A percentile compares a stretch with the other conserved stretches of the same genome.
Evolutionary conservation across 352 stramenopile genomes (phyloP).

Genomic region (Phytopythium aichiense): DNA sequence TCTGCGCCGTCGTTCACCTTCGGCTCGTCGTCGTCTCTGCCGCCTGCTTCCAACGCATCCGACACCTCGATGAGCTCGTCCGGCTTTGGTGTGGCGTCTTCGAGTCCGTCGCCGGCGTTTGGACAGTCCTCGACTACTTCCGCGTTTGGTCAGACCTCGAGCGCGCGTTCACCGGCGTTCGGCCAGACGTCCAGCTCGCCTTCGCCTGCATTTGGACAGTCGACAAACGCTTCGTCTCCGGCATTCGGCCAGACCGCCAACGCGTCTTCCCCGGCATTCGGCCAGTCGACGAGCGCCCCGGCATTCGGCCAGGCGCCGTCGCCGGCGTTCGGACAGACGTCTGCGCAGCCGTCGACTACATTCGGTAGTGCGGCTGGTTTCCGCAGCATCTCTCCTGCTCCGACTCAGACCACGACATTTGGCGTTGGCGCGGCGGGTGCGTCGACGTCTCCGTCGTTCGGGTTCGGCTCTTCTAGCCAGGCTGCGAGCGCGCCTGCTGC

Average conservation of each 20-base stretch:
- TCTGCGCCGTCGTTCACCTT: conserved; percentile 36
- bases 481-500: conserved; percentile 16
- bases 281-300: not conserved
- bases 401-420: conserved; percentile 25
- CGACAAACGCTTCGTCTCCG: conserved; percentile 9
- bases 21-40: conserved; percentile 17
- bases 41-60: conserved; percentile 17
- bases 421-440: conserved; percentile 14
- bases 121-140: conserved; percentile 6
- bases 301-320: conserved; percentile 6
- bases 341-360: conserved; percentile 12
- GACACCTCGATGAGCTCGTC: conserved; percentile 14
- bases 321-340: conserved; percentile 2
- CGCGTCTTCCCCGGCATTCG: not conserved
- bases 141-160: conserved; percentile 1
- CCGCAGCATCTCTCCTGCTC: conserved; percentile 13
- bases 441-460: conserved; percentile 32
- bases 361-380: conserved; percentile 15
- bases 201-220: conserved; percentile 7
- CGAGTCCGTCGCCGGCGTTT: conserved; percentile 20
- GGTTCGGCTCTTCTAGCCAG: conserved; percentile 31
- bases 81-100: not conserved
- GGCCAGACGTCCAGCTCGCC: conserved; percentile 3
- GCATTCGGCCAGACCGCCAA: conserved; percentile 14
- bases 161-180: not conserved